Evolutionary conservation across 1,139 yeast species (phyloP), one percentile per base, ranked within the genome.

Genomic region (Hansenula sp.): DNA sequence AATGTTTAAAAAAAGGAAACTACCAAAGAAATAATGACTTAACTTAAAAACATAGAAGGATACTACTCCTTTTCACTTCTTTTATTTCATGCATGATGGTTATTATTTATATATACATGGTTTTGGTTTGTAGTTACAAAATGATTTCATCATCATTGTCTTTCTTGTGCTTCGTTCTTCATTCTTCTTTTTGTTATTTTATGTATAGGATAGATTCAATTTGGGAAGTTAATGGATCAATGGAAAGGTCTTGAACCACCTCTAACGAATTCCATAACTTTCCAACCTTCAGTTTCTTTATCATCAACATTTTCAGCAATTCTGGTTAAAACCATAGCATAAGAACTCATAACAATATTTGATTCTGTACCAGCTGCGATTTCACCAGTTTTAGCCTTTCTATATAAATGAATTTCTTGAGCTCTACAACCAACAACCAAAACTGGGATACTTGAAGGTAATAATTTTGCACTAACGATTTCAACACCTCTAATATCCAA

Each of bases 281-380:
- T 89, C 99, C 99, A 94, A 36, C 99, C 99, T 61, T 89, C 96
- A 25, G 99, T 94, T 57, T 84, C 90, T 46, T 78, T 76, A 63
- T 94, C 88, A 49, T 84, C 96, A 62, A 94, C 81, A 52, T 91
- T 91, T 65, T 91, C 99, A 11, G 96, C 91, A 44, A 87, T 73
- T 67, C 99, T 80, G 25, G 99, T 90, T 59, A 94, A 74, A 27
- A 93, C 99, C 91, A 94, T 84, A 40, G 96, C 98, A 63, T 94
- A 94, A 13, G 96, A 85, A 58, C 96, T 84, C 75, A 89, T 77
- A 65, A 89, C 84, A 55, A 94, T 90, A 66, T 89, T 90, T 60
- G 93, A 96, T 62, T 90, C 96, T 41, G 93, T 81, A 57, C 99
- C 99, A 11, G 99, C 99, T 47, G 93, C 96, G 48, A 94, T 76